phyloP scores from a whole-genome alignment of 2,329 filamentous ascomycete species.

The Pyricularia pennisetigena region DNA sequence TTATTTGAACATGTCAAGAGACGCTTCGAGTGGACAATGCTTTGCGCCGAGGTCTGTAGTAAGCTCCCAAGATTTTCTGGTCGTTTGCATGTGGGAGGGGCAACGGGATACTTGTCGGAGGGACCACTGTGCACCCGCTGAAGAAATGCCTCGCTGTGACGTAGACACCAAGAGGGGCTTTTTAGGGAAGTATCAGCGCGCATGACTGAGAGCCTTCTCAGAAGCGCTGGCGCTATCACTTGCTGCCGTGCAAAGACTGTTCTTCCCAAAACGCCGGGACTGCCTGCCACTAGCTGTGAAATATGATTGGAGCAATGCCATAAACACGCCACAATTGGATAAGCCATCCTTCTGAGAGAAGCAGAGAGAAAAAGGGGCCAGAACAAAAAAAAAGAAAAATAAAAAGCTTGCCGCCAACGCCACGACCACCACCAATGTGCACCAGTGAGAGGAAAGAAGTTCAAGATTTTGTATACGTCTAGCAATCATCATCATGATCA shows the following conservation, averaged over 20 bases:
- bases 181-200: neutral
- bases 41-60: neutral
- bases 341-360: neutral
- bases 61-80: neutral
- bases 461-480: neutral
- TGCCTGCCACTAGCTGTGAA: neutral
- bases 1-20: no score
- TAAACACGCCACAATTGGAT: neutral
- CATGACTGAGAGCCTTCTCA: neutral
- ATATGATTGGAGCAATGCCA: neutral
- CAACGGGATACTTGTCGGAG: neutral
- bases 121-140: neutral
- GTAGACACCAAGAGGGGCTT: neutral
- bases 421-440: neutral
- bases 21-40: no score
- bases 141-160: neutral
- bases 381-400: no score
- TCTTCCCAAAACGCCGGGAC: neutral
- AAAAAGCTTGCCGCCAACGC: neutral
- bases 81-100: neutral
- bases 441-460: neutral
- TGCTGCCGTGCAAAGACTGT: neutral
- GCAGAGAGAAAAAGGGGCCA: no score
- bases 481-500: neutral
- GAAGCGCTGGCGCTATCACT: neutral